phyloP scores from a whole-genome alignment of 306 rosid species.

The Rubus parviflorus region DNA sequence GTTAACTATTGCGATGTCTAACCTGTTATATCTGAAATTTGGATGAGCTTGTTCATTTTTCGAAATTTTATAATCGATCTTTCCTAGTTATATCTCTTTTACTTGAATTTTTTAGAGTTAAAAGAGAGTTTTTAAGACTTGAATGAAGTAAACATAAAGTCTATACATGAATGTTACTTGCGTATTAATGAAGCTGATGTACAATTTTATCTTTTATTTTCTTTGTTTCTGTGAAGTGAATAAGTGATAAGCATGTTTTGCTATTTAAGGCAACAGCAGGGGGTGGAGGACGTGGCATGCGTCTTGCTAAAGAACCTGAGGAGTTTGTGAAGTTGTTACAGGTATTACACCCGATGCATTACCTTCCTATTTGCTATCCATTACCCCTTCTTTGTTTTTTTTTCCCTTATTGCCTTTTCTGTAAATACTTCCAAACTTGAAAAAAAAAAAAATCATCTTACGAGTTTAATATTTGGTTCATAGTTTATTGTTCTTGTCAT shows the following conservation, averaged over 20 bases:
- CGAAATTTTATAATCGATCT: not conserved
- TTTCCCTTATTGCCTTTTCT: not conserved
- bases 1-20: not conserved
- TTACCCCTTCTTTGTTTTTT: not conserved
- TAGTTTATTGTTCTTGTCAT: conserved; percentile 6
- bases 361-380: not conserved
- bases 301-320: conserved; percentile 93
- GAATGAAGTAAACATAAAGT: not conserved
- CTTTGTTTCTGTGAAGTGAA: conserved; percentile 26
- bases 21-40: not conserved
- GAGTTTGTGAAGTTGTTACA: conserved; percentile 97
- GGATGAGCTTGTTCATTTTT: not conserved
- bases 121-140: not conserved
- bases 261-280: conserved; percentile 92
- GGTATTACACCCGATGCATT: conserved; percentile 39
- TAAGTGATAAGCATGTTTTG: conserved; percentile 37
- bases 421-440: not conserved
- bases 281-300: conserved; percentile 99
- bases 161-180: not conserved
- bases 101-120: not conserved
- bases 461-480: not conserved
- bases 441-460: not conserved
- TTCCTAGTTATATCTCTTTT: not conserved
- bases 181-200: not conserved
- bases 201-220: not conserved